Evolutionary conservation across 768 basidiomycete species (phyloP).

Genomic region (Naematelia aurantialba): DNA sequence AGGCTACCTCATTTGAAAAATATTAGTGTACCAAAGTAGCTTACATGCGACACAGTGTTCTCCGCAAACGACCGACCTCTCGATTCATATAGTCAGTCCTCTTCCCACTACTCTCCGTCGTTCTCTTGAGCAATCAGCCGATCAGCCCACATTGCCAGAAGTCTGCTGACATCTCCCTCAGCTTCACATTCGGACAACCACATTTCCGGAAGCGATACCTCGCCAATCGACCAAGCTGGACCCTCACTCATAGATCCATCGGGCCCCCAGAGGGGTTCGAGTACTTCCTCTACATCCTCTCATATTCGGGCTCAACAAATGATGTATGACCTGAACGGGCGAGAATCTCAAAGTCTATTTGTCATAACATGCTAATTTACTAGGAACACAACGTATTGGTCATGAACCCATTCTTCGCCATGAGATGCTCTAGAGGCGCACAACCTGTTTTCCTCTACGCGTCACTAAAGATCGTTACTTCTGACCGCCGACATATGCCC

Average conservation of each 20-base stretch:
- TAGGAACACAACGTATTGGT: too few relatives aligned
- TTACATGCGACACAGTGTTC: conserved; percentile 28
- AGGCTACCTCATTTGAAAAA: too few relatives aligned
- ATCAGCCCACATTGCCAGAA: neutral
- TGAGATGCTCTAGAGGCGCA: too few relatives aligned
- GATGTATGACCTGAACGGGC: neutral
- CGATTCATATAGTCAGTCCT: conserved; percentile 49
- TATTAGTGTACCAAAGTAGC: too few relatives aligned
- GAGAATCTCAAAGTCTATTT: neutral
- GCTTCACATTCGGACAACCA: conserved; percentile 51
- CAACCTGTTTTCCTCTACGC: too few relatives aligned
- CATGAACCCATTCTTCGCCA: too few relatives aligned
- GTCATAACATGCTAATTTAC: too few relatives aligned
- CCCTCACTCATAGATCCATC: conserved; percentile 36
- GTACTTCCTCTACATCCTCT: conserved; percentile 47
- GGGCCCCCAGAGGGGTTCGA: conserved; percentile 49
- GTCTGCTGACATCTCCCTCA: too few relatives aligned
- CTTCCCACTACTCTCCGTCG: neutral
- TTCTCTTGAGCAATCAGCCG: neutral
- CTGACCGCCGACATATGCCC: too few relatives aligned
- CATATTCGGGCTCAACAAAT: conserved; percentile 16
- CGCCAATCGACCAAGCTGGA: conserved; percentile 26
- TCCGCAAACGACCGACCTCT: conserved; percentile 35
- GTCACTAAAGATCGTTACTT: too few relatives aligned
- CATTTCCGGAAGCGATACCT: conserved; percentile 49